Evolutionary conservation across 2,329 filamentous ascomycete species (phyloP).

Genomic region (Cladophialophora bantiana): DNA sequence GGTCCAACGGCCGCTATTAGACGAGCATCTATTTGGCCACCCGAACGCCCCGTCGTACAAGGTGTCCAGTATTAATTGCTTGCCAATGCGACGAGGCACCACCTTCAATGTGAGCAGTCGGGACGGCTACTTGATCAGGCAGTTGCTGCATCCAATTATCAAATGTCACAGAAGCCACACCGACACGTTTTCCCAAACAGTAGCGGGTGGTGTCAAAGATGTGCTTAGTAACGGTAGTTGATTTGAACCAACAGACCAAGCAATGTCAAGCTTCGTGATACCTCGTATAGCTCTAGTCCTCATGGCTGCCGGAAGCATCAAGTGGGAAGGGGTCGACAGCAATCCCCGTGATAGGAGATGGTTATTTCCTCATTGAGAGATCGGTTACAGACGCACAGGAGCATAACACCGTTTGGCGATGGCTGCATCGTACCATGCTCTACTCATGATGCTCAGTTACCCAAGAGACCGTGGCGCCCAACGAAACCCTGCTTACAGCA

Average conservation of each 20-base stretch:
- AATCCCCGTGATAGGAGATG: not conserved
- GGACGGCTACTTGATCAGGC: not conserved
- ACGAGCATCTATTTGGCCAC: not conserved
- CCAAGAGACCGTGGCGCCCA: not conserved
- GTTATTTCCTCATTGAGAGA: conserved; percentile 2
- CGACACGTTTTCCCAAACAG: not conserved
- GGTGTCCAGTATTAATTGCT: not conserved
- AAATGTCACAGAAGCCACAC: not conserved
- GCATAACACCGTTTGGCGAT: not conserved
- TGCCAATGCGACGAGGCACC: not conserved
- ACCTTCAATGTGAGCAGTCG: not conserved
- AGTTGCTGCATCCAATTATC: not conserved
- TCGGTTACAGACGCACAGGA: not conserved
- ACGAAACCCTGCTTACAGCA: not conserved
- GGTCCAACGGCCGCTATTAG: not conserved
- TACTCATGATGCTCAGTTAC: not conserved
- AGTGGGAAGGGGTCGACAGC: not conserved
- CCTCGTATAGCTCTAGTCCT: not conserved
- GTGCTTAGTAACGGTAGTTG: not conserved
- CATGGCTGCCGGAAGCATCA: not conserved
- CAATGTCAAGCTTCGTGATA: not conserved
- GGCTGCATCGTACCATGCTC: not conserved
- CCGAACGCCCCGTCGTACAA: not conserved
- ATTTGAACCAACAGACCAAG: not conserved
- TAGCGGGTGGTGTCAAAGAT: not conserved